Evolutionary conservation across 2,329 filamentous ascomycete genomes (phyloP), one percentile per base, ranked within the genome.

Genomic region (Albifimbria verrucaria): DNA sequence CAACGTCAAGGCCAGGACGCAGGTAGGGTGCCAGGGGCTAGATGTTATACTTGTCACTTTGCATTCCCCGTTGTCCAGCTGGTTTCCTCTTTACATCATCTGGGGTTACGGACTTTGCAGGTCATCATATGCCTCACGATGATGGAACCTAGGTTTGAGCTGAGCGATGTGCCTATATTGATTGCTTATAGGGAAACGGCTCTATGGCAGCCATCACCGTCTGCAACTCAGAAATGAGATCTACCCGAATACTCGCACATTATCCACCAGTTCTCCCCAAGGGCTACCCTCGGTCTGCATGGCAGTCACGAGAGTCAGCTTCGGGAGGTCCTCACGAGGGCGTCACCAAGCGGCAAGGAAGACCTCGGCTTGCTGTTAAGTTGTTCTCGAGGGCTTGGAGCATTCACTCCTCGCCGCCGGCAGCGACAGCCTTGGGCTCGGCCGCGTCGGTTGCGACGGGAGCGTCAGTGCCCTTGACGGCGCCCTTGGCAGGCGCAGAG

Each of bases 351-450:
- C 15, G 26, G 15, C 7, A 7, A 32, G 7, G 7, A 15, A 15
- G 26, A 15, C 26, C 26, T 32, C 26, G 26, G 26, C 26, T 32
- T 32, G 26, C 15, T 32, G 26, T 9, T 32, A 15, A 32, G 26
- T 15, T 9, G 26, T 15, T 15, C 9, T 32, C 26, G 15, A 32
- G 26, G 7, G 26, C 26, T 7, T 32, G 26, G 26, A 15, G 26
- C 26, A 42, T 49, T 58, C 57, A 63, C 55, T 67, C 62, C 42
- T 65, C 62, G 53, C 62, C 65, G 22, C 64, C 66, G 46, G 61
- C 67, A 45, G 64, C 58, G 22, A 62, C 64, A 20, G 62, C 57
- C 55, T 66, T 62, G 44, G 64, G 57, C 56, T 67, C 62, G 32
- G 62, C 59, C 36, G 63, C 62, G 42, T 61, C 62, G 10, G 59